phyloP scores from a whole-genome alignment of 2,329 filamentous ascomycete species.

The Ciborinia camelliae region DNA sequence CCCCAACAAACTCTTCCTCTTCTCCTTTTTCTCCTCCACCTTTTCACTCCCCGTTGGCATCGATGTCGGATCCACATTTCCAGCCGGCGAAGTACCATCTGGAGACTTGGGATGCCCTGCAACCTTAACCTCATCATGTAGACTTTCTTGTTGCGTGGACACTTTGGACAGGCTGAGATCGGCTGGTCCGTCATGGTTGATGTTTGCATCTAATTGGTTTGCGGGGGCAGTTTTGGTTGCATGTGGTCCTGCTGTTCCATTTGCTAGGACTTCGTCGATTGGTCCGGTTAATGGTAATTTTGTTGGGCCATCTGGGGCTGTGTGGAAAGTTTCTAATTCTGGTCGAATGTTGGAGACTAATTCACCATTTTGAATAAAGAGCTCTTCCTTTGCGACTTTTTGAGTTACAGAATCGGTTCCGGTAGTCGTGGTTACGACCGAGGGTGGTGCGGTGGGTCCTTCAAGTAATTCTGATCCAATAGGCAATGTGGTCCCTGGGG shows the following conservation, averaged over 20 bases:
- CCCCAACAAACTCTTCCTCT: conserved; percentile 11
- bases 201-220: not conserved
- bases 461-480: conserved; percentile 18
- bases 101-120: not conserved
- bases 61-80: not conserved
- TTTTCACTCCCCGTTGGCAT: not conserved
- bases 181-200: not conserved
- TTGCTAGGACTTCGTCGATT: conserved; percentile 17
- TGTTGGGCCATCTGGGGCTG: conserved; percentile 25
- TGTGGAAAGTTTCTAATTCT: conserved; percentile 29
- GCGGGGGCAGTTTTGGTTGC: not conserved
- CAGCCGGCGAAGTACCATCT: not conserved
- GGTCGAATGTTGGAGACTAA: conserved; percentile 26
- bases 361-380: conserved; percentile 26
- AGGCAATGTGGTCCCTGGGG: not conserved
- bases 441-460: conserved; percentile 21
- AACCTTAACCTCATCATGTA: not conserved
- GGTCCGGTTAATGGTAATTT: conserved; percentile 26
- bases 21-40: not conserved
- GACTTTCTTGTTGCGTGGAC: conserved; percentile 9
- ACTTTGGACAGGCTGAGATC: conserved; percentile 2
- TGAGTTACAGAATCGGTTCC: not conserved
- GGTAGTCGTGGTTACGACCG: conserved; percentile 10
- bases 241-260: conserved; percentile 16
- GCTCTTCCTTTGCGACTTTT: not conserved